Percentiles rank a stretch among this genome's conserved stretches.
phyloP scores from a whole-genome alignment of 2,329 filamentous ascomycete genomes.

The Didymella sp. region DNA sequence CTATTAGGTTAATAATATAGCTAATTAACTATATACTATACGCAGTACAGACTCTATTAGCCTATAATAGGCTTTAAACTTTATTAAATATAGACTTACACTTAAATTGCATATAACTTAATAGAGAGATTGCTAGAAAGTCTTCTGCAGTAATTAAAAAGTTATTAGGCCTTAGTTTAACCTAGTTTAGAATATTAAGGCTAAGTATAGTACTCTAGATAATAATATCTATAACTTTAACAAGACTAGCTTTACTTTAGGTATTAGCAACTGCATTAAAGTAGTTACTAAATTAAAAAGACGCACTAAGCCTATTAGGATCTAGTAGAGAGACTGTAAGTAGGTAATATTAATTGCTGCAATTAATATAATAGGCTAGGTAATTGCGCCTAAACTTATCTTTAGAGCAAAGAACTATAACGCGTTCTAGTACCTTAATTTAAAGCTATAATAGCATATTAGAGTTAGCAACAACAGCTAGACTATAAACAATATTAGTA shows the following conservation, averaged over 20 bases:
- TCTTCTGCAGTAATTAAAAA: background rate
- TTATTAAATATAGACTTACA: background rate
- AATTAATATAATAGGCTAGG: background rate
- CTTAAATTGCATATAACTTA: background rate
- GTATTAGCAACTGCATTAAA: background rate
- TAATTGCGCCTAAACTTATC: background rate
- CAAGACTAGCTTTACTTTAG: too few relatives aligned
- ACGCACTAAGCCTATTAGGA: too few relatives aligned
- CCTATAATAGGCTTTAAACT: background rate
- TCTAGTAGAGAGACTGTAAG: background rate
- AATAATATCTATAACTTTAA: background rate
- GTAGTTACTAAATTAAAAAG: background rate
- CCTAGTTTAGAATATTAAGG: background rate
- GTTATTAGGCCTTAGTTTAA: background rate
- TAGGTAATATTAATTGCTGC: background rate
- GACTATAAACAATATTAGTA: background rate
- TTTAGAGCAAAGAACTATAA: too few relatives aligned
- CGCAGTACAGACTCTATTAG: background rate
- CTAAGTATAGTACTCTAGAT: background rate
- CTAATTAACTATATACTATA: background rate
- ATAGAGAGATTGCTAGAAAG: background rate
- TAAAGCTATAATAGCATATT: background rate
- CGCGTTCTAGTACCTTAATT: background rate
- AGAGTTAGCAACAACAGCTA: background rate
- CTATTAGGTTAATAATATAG: background rate